Base-by-base conservation (phyloP, 1,139 yeast species). In the Magnusiomyces paraingens region DNA sequence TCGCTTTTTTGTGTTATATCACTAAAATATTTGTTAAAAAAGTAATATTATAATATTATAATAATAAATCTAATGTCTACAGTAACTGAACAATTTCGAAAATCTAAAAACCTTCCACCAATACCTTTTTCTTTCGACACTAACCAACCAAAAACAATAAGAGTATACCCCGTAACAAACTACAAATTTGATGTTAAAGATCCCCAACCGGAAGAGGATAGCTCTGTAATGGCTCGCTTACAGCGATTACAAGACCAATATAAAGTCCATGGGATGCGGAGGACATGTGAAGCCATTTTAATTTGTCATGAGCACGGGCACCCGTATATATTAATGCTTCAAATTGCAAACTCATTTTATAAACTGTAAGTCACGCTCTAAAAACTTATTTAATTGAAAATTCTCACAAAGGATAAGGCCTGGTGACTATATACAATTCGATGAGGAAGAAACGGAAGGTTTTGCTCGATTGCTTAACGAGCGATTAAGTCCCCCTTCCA, bases 271-370 rank as follows among this genome's bases (percentile, higher is more conserved):
- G 74, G 73, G 1, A 66, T 67, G 62, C 58, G 73, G 32, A 59
- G 74, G 40, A 66, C 69, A 14, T 65, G 70, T 46, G 73, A 71
- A 52, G 72, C 68, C 11, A 59, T 71, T 5, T 56, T 71, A 18
- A 59, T 69, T 14, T 64, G 70, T 47, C 74, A 70, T 47, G 70
- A 70, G 41, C 68, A 65, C 51, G 70, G 72, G 8, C 69, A 65
- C 40, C 73, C 74, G 3, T 68, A 65, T 46, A 64, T 72, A 17
- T 54, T 72, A 12, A 56, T 71, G 61, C 62, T 70, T 21, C 70
- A 66, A 56, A 60, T 64, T 32, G 64, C 67, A 36, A 63, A 64
- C 58, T 58, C 69, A 11, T 67, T 65, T 55, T 69, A 64, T 58
- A 65, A 65, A 44, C 57, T 68, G 58, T 55, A 49, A 51, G 63